These are phyloP conservation scores for Suhomyces bokatorum DNA, from an alignment of 1,139 yeast genomes.

Conservation along the genomic window DNA sequence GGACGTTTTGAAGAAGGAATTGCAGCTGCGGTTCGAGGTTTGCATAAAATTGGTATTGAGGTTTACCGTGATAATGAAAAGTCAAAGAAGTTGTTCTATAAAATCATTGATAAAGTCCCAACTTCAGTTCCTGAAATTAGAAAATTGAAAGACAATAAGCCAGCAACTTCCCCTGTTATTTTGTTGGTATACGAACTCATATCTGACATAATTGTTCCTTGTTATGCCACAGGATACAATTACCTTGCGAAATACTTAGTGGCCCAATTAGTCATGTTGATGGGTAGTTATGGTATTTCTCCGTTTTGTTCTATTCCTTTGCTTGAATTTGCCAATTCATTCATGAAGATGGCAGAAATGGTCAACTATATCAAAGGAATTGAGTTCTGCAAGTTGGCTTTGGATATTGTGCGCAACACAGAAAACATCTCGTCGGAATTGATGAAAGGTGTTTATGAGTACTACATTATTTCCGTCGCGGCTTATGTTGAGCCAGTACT, in stretches of 20 bases:
- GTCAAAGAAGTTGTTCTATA: slow-evolving; percentile 24
- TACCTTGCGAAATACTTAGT: slow-evolving; percentile 27
- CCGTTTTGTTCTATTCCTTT: slow-evolving; percentile 31
- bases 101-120: slow-evolving; percentile 36
- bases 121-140: slow-evolving; percentile 46
- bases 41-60: slow-evolving; percentile 33
- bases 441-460: slow-evolving; percentile 44
- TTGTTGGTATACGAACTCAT: slow-evolving; percentile 45
- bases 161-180: slow-evolving; percentile 29
- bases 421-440: slow-evolving; percentile 37
- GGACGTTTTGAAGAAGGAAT: slow-evolving; percentile 37
- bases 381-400: slow-evolving; percentile 38
- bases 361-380: slow-evolving; percentile 27
- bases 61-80: slow-evolving; percentile 25
- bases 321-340: slow-evolving; percentile 35
- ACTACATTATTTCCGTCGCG: slow-evolving; percentile 47
- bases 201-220: slow-evolving; percentile 39
- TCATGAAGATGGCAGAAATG: slow-evolving; percentile 40
- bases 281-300: slow-evolving; percentile 28
- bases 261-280: slow-evolving; percentile 25
- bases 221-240: slow-evolving; percentile 30
- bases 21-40: slow-evolving; percentile 35
- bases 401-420: slow-evolving; percentile 38
- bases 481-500: slow-evolving; percentile 44
- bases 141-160: slow-evolving; percentile 26